phyloP scores from a whole-genome alignment of 169 alveolate genomes.

The Cryptosporidium bovis region DNA sequence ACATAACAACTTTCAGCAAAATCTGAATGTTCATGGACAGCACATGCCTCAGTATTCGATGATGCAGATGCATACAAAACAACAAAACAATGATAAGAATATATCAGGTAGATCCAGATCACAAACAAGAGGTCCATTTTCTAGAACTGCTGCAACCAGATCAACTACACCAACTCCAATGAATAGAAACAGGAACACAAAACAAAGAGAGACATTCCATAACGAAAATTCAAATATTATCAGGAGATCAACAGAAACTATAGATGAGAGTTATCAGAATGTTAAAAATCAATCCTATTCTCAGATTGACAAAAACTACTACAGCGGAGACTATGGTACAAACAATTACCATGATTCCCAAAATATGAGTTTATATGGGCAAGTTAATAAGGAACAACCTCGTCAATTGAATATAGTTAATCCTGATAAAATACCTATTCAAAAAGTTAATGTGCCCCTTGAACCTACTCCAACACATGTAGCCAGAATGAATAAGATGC shows the following conservation, averaged over 20 bases:
- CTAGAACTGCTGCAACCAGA: constrained; percentile 65
- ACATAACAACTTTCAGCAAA: constrained; percentile 20
- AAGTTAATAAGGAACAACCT: neutral
- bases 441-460: constrained; percentile 34
- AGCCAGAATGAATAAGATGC: constrained; percentile 66
- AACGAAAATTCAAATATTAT: constrained; percentile 20
- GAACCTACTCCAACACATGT: constrained; percentile 74
- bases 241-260: constrained; percentile 21
- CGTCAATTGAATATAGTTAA: constrained; percentile 43
- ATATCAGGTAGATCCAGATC: constrained; percentile 40
- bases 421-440: constrained; percentile 49
- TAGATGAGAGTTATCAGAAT: neutral
- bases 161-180: constrained; percentile 72
- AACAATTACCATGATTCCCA: constrained; percentile 3
- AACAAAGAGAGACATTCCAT: constrained; percentile 1
- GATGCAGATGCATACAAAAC: constrained; percentile 36
- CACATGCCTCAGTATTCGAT: constrained; percentile 47
- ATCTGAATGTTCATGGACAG: neutral
- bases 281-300: constrained; percentile 31
- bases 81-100: constrained; percentile 22
- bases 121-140: constrained; percentile 73
- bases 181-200: constrained; percentile 14
- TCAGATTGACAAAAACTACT: constrained; percentile 12
- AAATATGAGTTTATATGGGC: neutral
- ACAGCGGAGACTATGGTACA: constrained; percentile 6